phyloP scores from a whole-genome alignment of 805 yeast genomes.

The Barnettozyma vustinii region DNA sequence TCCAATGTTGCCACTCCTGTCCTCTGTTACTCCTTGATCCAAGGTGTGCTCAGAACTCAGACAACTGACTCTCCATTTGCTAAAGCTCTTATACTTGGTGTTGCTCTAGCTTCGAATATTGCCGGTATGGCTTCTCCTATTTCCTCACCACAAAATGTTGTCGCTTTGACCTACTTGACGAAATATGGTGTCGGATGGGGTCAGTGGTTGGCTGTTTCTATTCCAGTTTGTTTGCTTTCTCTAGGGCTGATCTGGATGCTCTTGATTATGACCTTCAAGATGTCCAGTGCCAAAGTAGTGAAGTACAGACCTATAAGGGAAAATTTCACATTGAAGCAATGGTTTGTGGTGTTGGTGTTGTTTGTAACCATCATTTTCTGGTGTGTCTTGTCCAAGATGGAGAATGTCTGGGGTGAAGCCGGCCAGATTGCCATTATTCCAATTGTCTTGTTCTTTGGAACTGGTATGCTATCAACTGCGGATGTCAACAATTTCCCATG shows the following conservation, averaged over 20 bases:
- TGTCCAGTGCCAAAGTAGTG: constrained; percentile 40
- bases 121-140: constrained; percentile 98
- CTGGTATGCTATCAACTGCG: constrained; percentile 75
- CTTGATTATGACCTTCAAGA: constrained; percentile 50
- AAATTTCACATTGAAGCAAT: constrained; percentile 63
- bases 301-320: constrained; percentile 51
- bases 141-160: constrained; percentile 92
- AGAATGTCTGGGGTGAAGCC: constrained; percentile 77
- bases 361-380: constrained; percentile 73
- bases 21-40: constrained; percentile 78
- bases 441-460: constrained; percentile 79
- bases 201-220: constrained; percentile 84
- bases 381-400: constrained; percentile 80
- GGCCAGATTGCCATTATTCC: constrained; percentile 90
- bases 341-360: constrained; percentile 68
- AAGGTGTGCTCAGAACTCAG: constrained; percentile 76
- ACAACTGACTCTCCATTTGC: constrained; percentile 77
- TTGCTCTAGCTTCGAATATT: constrained; percentile 85
- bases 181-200: constrained; percentile 72
- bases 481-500: constrained; percentile 94
- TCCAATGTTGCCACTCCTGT: constrained; percentile 97
- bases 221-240: constrained; percentile 69
- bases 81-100: constrained; percentile 79
- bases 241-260: constrained; percentile 67
- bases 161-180: constrained; percentile 77